These are phyloP conservation scores for Endocarpon pusillum DNA, from an alignment of 495 filamentous ascomycete genomes.

Conservation along the genomic window DNA sequence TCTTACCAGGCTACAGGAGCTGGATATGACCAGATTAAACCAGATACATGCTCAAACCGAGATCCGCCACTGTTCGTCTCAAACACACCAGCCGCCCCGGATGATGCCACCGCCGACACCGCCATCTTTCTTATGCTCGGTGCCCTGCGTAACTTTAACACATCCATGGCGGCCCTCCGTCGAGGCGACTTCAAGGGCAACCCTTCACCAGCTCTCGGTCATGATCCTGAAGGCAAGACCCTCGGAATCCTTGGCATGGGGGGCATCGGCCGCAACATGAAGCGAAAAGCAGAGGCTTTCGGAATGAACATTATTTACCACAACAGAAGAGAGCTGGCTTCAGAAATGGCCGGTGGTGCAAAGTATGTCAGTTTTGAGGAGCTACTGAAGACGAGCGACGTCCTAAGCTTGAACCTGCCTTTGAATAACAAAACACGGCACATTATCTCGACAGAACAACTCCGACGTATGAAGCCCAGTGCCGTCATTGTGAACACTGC, in stretches of 20 bases:
- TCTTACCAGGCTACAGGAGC: constrained; percentile 28
- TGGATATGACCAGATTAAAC: constrained; percentile 67
- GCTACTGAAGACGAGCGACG: constrained; percentile 46
- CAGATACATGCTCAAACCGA: constrained; percentile 48
- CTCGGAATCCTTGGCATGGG: constrained; percentile 77
- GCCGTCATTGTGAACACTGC: constrained; percentile 59
- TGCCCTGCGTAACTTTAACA: constrained; percentile 53
- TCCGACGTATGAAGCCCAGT: constrained; percentile 52
- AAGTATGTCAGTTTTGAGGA: constrained; percentile 54
- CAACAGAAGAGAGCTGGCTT: constrained; percentile 37
- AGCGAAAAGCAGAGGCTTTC: constrained; percentile 39
- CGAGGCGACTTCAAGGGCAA: constrained; percentile 39
- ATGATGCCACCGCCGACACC: constrained; percentile 67
- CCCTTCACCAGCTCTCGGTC: constrained; percentile 30
- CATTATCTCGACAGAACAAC: constrained; percentile 44
- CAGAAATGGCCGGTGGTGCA: constrained; percentile 40
- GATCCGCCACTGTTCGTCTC: constrained; percentile 45
- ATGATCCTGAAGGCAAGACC: constrained; percentile 47
- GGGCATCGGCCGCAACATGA: constrained; percentile 53
- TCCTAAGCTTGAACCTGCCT: constrained; percentile 60
- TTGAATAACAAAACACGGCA: constrained; percentile 54
- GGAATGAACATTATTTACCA: constrained; percentile 55
- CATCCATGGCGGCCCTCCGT: constrained; percentile 42
- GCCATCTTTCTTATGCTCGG: constrained; percentile 65
- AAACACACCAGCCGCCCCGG: constrained; percentile 64